These are phyloP conservation scores for Fusarium guadeloupense DNA, from an alignment of 2,329 filamentous ascomycete species.

Conservation along the genomic window DNA sequence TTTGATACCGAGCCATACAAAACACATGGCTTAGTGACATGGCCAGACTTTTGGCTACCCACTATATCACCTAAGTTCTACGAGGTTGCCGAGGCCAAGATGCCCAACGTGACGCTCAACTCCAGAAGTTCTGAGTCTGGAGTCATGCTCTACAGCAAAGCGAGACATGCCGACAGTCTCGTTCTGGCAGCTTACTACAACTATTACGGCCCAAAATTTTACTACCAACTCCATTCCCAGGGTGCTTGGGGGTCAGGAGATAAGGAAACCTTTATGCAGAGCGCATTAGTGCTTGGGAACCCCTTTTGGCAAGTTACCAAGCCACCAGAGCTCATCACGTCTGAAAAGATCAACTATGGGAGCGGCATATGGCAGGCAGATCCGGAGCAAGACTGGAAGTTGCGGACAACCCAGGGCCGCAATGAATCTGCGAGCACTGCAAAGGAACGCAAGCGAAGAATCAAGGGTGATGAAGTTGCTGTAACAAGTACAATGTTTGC, in stretches of 20 bases:
- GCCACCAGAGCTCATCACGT: slow-evolving; percentile 16
- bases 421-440: neutral
- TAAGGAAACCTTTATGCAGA: slow-evolving; percentile 40
- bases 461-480: neutral
- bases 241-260: slow-evolving; percentile 40
- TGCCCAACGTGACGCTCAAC: slow-evolving; percentile 27
- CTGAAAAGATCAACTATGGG: slow-evolving; percentile 30
- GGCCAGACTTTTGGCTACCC: slow-evolving; percentile 42
- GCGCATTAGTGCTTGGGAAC: slow-evolving; percentile 29
- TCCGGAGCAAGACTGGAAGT: slow-evolving; percentile 36
- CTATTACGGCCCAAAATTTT: slow-evolving; percentile 36
- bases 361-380: slow-evolving; percentile 42
- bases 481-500: slow-evolving; percentile 37
- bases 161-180: slow-evolving; percentile 34
- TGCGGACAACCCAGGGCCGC: neutral
- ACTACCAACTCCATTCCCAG: slow-evolving; percentile 42
- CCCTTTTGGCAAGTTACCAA: slow-evolving; percentile 34
- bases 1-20: slow-evolving; percentile 33
- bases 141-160: slow-evolving; percentile 37
- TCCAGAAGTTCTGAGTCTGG: slow-evolving; percentile 38
- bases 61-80: slow-evolving; percentile 40
- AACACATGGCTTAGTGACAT: slow-evolving; percentile 32
- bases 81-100: slow-evolving; percentile 23
- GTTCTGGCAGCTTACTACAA: slow-evolving; percentile 39
- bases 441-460: neutral